Base-by-base conservation (phyloP, 306 rosid species). In the Lotus japonicus region DNA sequence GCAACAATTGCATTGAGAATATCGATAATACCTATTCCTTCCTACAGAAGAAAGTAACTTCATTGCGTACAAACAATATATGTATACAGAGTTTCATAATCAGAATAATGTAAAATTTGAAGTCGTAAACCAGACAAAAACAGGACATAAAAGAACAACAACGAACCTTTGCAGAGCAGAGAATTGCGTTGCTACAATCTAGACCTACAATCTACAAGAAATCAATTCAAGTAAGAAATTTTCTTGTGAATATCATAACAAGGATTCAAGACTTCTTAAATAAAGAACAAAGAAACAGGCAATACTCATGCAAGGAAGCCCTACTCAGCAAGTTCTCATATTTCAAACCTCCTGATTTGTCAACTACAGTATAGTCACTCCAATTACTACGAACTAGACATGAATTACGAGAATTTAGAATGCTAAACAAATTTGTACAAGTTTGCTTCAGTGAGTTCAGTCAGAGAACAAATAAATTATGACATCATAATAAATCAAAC, bases 111-210 rank as follows among this genome's bases (percentile, higher is more conserved):
- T 23, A 68, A 66, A 65, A 63, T 17, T 49, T n/a, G 10, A 58
- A 71, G 62, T 58, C 42, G 19, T 38, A 72, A 35, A 56, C 60
- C 31, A 55, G 23, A 44, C 11, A 48, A 57, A 71, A 50, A 28
- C 38, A 64, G 16, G 66, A 58, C 43, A 35, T 15, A 58, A 68
- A 71, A 9, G 65, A 51, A 46, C 16, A 70, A 65, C 36, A 70
- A 76, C 91, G 48, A 13, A 90, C 96, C 95, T 92, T 92, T 4
- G 96, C 98, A 58, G 98, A 92, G 80, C 98, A 92, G 38, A 79
- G 82, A 58, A 92, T 89, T 7, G 96, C 98, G 12, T 82, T 84
- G 82, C 88, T 87, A 64, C 98, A 92, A 56, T 92, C 96, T 74
- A 92, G 77, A 54, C 98, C 98, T 42, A 92, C 79, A 81, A 89